phyloP scores from a whole-genome alignment of 257 asterid genomes.

The Rehmannia glutinosa region DNA sequence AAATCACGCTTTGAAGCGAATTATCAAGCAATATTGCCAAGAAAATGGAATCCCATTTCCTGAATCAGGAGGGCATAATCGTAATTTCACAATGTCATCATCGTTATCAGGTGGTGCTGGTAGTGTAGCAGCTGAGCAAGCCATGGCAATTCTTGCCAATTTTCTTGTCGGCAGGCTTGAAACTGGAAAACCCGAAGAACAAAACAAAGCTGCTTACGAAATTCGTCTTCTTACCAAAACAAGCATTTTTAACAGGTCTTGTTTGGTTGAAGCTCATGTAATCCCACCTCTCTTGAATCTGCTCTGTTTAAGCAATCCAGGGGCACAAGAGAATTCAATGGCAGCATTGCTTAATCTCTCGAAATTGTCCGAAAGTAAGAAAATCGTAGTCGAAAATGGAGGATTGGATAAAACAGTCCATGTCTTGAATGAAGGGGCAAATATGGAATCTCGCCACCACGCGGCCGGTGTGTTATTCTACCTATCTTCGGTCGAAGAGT shows the following conservation, averaged over 20 bases:
- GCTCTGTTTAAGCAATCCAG: conserved; percentile 30
- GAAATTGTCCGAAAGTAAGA: conserved; percentile 38
- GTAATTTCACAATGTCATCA: conserved; percentile 7
- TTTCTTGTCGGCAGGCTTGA: conserved; percentile 51
- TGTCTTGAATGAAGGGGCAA: conserved; percentile 41
- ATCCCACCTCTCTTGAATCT: conserved; percentile 51
- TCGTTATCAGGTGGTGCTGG: conserved; percentile 22
- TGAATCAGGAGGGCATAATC: conserved; percentile 26
- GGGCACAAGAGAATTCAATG: conserved; percentile 50
- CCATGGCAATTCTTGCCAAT: conserved; percentile 41
- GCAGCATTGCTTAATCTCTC: conserved; percentile 64
- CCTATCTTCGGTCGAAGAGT: conserved; percentile 65
- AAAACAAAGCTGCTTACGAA: conserved; percentile 50
- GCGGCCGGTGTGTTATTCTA: conserved; percentile 79
- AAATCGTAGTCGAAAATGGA: conserved; percentile 36
- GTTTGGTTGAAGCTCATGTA: conserved; percentile 62
- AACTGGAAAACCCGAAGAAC: conserved; percentile 34
- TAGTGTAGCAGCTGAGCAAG: conserved; percentile 44
- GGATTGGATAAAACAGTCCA: conserved; percentile 47
- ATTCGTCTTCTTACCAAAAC: conserved; percentile 76
- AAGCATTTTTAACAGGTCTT: conserved; percentile 67
- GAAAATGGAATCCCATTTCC: conserved; percentile 33
- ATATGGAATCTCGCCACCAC: conserved; percentile 56
- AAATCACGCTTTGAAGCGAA: conserved; percentile 54
- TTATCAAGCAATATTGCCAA: conserved; percentile 38